phyloP scores from a whole-genome alignment of 768 basidiomycete genomes.

The Phylloporus sp. region DNA sequence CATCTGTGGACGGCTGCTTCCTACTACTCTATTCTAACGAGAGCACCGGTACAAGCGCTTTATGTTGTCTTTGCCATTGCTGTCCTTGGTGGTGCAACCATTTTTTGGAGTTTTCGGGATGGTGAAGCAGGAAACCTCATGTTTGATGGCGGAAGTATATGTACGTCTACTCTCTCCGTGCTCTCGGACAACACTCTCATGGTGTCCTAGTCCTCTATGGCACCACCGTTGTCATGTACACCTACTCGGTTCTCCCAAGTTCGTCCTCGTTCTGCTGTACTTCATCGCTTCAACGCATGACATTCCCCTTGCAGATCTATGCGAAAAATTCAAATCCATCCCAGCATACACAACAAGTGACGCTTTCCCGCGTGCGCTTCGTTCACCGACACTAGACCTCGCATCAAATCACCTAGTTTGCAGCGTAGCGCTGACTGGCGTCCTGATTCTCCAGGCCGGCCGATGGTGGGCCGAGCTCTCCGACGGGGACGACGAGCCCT shows the following conservation, averaged over 20 bases:
- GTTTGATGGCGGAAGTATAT: conserved; percentile 89
- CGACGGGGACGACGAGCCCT: conserved; percentile 52
- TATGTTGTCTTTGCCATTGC: conserved; percentile 58
- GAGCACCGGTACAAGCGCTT: conserved; percentile 52
- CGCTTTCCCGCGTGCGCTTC: conserved; percentile 61
- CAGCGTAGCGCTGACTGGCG: conserved; percentile 85
- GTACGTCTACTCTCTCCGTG: conserved; percentile 41
- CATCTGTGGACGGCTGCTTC: conserved; percentile 78
- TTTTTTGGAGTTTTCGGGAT: conserved; percentile 76
- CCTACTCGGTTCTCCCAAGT: conserved; percentile 80
- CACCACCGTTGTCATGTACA: conserved; percentile 67
- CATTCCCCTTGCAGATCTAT: conserved; percentile 42
- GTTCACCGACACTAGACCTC: conserved; percentile 66
- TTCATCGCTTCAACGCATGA: background rate
- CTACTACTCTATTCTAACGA: conserved; percentile 78
- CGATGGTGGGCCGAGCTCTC: conserved; percentile 81
- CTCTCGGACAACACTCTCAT: background rate
- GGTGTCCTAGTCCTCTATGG: conserved; percentile 63
- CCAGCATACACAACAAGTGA: conserved; percentile 50
- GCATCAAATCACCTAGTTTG: conserved; percentile 83
- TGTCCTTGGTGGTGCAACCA: conserved; percentile 56
- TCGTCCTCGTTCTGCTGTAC: conserved; percentile 28
- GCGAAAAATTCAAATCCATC: conserved; percentile 54
- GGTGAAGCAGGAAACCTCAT: conserved; percentile 80
- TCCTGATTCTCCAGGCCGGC: conserved; percentile 77